phyloP scores from a whole-genome alignment of 2,329 filamentous ascomycete genomes.

The Paraconiothyrium sp. region DNA sequence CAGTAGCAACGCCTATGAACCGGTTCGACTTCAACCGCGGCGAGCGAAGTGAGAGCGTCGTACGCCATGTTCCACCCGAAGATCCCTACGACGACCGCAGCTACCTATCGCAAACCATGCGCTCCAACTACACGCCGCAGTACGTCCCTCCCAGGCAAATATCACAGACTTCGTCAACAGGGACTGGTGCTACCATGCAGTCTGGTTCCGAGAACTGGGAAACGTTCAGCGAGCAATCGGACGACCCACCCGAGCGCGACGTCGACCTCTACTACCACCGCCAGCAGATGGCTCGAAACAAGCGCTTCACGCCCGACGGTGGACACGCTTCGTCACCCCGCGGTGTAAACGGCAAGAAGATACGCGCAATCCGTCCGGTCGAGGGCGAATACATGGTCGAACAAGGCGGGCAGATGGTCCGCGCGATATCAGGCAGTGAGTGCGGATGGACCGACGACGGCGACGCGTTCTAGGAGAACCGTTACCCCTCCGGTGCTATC shows the following conservation, averaged over 20 bases:
- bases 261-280: constrained; percentile 82
- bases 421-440: constrained; percentile 61
- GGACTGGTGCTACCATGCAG: constrained; percentile 66
- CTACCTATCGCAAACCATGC: constrained; percentile 46
- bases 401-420: constrained; percentile 53
- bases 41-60: constrained; percentile 66
- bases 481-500: background rate
- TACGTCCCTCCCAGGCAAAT: constrained; percentile 66
- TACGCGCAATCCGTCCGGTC: constrained; percentile 57
- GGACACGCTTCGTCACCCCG: constrained; percentile 47
- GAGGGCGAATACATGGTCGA: constrained; percentile 54
- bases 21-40: constrained; percentile 50
- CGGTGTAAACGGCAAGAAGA: constrained; percentile 47
- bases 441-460: constrained; percentile 64
- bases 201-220: constrained; percentile 98
- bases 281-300: constrained; percentile 72
- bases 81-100: constrained; percentile 78
- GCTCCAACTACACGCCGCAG: constrained; percentile 35
- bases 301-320: constrained; percentile 63
- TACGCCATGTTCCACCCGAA: constrained; percentile 73
- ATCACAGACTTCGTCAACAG: constrained; percentile 70
- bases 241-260: constrained; percentile 71
- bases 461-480: constrained; percentile 37
- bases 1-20: constrained; percentile 55
- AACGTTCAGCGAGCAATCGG: constrained; percentile 87